A percentile compares a stretch with the other conserved stretches of the same genome.
Conservation (phyloP, 164 flowering plant species). For the Dillenia turbinata region DNA sequence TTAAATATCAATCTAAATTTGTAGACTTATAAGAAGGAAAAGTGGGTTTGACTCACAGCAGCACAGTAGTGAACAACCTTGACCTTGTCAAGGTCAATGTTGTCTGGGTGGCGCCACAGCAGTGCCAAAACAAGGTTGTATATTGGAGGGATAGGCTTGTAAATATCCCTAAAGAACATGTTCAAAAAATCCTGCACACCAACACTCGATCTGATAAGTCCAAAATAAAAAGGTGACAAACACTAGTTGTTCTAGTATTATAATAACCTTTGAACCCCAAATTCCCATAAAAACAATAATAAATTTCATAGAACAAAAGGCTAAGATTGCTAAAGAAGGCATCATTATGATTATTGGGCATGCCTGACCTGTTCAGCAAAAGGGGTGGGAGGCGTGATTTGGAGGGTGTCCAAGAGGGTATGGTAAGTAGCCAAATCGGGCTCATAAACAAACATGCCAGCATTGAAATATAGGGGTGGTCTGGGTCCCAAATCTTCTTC, state of each 20-base stretch:
- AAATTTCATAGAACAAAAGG: not conserved
- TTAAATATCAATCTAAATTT: not conserved
- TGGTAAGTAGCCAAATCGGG: slow-evolving; percentile 46
- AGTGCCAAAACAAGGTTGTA: slow-evolving; percentile 57
- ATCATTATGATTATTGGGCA: too few relatives aligned
- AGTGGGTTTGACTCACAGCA: slow-evolving; percentile 27
- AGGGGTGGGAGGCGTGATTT: slow-evolving; percentile 44
- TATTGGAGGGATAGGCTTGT: slow-evolving; percentile 42
- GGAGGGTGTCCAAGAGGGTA: slow-evolving; percentile 37
- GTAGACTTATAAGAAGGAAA: too few relatives aligned
- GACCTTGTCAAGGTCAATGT: slow-evolving; percentile 32
- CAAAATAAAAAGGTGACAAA: too few relatives aligned
- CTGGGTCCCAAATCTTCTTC: slow-evolving; percentile 38
- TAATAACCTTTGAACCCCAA: too few relatives aligned
- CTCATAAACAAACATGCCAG: slow-evolving; percentile 68
- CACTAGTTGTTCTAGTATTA: too few relatives aligned
- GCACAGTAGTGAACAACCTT: slow-evolving; percentile 69
- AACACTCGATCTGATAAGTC: not conserved
- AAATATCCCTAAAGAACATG: slow-evolving; percentile 48
- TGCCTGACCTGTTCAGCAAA: slow-evolving; percentile 71
- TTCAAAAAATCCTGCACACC: slow-evolving; percentile 60
- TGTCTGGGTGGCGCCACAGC: slow-evolving; percentile 63
- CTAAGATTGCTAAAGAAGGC: not conserved
- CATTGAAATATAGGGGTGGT: slow-evolving; percentile 70
- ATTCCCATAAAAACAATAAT: not conserved